Percentiles rank a stretch among this genome's conserved stretches.
Evolutionary conservation across 129 eudicot species (phyloP).

Genomic region (Sambucus nigra): DNA sequence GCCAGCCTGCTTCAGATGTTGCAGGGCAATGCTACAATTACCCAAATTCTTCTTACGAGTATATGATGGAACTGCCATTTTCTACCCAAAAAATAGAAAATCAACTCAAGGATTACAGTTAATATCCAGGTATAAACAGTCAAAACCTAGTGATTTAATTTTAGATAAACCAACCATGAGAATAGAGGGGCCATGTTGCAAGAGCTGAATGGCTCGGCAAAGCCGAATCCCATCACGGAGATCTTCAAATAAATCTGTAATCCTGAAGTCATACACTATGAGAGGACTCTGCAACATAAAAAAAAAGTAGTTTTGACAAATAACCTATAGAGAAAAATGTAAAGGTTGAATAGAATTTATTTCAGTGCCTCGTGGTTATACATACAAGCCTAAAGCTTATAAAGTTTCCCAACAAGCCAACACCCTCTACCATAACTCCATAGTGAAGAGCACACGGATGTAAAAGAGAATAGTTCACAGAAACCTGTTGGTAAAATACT

Average conservation of each 20-base stretch:
- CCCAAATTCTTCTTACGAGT: constrained; percentile 57
- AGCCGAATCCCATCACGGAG: constrained; percentile 81
- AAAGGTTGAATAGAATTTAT: no score
- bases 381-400: no score
- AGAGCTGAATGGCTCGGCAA: constrained; percentile 79
- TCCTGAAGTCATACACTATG: constrained; percentile 56
- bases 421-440: not conserved
- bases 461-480: not conserved
- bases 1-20: constrained; percentile 60
- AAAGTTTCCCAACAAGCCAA: no score
- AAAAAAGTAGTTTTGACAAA: not conserved
- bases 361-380: no score
- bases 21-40: constrained; percentile 65
- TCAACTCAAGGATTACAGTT: constrained; percentile 2
- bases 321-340: no score
- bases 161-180: constrained; percentile 45
- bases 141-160: not conserved
- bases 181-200: constrained; percentile 66
- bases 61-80: constrained; percentile 73
- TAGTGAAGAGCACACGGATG: no score
- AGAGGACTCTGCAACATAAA: constrained; percentile 54
- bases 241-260: constrained; percentile 72
- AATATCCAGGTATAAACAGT: not conserved
- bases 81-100: constrained; percentile 34
- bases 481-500: constrained; percentile 78